A percentile compares a stretch with the other conserved stretches of the same genome.
These are phyloP conservation scores for Fraxinus ornus DNA, from an alignment of 305 asterid species.

Conservation along the genomic window DNA sequence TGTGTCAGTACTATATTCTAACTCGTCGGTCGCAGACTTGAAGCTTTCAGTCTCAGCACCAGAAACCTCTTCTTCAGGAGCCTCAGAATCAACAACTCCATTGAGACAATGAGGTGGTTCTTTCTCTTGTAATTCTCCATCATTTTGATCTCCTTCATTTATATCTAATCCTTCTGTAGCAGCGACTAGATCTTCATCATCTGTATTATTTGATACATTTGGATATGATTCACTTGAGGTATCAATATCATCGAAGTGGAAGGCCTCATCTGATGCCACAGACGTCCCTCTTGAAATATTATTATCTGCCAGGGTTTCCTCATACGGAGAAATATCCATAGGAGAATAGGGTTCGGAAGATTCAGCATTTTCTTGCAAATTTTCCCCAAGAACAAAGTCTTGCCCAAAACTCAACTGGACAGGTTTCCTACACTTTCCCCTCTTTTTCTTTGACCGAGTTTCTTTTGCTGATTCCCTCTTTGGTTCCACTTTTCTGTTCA, in stretches of 20 bases:
- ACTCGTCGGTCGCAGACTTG: slow-evolving; percentile 80
- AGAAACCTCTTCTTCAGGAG: slow-evolving; percentile 63
- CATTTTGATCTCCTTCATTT: slow-evolving; percentile 42
- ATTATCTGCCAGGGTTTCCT: slow-evolving; percentile 53
- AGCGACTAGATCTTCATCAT: slow-evolving; percentile 53
- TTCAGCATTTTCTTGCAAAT: slow-evolving; percentile 43
- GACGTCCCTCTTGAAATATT: slow-evolving; percentile 63
- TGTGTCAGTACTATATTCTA: slow-evolving; percentile 68
- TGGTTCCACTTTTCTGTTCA: slow-evolving; percentile 56
- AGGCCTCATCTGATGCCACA: slow-evolving; percentile 65
- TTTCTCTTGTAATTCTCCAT: slow-evolving; percentile 30
- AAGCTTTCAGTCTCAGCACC: slow-evolving; percentile 91
- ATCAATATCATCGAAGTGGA: slow-evolving; percentile 41
- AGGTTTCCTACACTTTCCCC: slow-evolving; percentile 62
- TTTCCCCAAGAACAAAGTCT: slow-evolving; percentile 46
- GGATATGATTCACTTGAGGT: slow-evolving; percentile 43
- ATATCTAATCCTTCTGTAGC: slow-evolving; percentile 47
- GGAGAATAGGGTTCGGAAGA: slow-evolving; percentile 79
- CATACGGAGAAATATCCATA: slow-evolving; percentile 93
- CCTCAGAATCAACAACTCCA: slow-evolving; percentile 40
- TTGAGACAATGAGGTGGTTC: slow-evolving; percentile 30
- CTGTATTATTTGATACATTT: slow-evolving; percentile 35
- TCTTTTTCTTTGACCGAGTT: slow-evolving; percentile 67
- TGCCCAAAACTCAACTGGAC: slow-evolving; percentile 44
- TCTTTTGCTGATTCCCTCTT: slow-evolving; percentile 61